Evolutionary conservation across 2,329 filamentous ascomycete species (phyloP).

Genomic region (Akanthomyces muscarius): DNA sequence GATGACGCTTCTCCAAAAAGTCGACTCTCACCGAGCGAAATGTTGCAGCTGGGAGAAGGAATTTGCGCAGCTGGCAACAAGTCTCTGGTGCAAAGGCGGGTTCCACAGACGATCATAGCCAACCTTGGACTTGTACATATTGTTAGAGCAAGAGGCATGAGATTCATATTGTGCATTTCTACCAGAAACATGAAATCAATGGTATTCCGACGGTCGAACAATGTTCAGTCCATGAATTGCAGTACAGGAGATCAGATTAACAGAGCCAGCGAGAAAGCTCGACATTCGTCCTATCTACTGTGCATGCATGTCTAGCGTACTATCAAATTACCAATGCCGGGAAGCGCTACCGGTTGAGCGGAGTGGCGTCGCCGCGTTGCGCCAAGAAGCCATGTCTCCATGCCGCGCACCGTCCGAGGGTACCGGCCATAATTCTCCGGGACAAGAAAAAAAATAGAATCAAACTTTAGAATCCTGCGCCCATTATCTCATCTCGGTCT

Average conservation of each 20-base stretch:
- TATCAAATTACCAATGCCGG: not conserved
- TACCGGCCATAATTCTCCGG: not conserved
- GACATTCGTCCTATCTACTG: not conserved
- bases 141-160: too few species aligned
- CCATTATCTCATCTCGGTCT: too few species aligned
- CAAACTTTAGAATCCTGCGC: too few species aligned
- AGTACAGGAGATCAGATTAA: too few species aligned
- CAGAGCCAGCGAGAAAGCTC: not conserved
- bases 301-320: not conserved
- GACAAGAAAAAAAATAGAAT: not conserved
- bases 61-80: not conserved
- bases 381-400: not conserved
- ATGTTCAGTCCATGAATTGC: too few species aligned
- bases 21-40: not conserved
- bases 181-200: too few species aligned
- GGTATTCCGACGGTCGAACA: too few species aligned
- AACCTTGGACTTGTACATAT: not conserved
- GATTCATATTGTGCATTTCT: too few species aligned
- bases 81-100: not conserved
- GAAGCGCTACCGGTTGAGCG: not conserved
- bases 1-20: not conserved
- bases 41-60: not conserved
- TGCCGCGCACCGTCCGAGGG: not conserved
- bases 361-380: not conserved
- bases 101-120: constrained; percentile 1